These are phyloP conservation scores for Epichloe scottii DNA, from an alignment of 2,329 filamentous ascomycete species.

Conservation along the genomic window DNA sequence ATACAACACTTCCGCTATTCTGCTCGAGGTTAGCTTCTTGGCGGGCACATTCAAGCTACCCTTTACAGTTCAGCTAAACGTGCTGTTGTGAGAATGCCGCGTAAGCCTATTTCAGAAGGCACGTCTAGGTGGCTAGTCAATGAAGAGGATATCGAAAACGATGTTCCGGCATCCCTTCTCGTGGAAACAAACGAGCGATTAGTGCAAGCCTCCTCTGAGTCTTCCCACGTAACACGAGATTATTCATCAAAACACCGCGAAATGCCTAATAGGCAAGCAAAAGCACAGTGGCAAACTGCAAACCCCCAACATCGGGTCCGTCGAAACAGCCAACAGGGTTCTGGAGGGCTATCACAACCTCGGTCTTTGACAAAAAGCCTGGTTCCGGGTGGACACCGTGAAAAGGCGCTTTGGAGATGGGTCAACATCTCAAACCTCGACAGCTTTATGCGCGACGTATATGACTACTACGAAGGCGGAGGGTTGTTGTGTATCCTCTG, in stretches of 20 bases:
- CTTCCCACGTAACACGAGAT: not conserved
- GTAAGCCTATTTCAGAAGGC: not conserved
- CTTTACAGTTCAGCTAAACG: constrained; percentile 23
- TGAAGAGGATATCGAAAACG: constrained; percentile 43
- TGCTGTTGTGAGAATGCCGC: constrained; percentile 4
- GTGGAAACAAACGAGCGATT: constrained; percentile 35
- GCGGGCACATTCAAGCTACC: constrained; percentile 34
- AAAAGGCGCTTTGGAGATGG: constrained; percentile 85
- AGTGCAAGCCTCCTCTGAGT: not conserved
- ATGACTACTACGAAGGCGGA: constrained; percentile 72
- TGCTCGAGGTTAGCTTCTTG: constrained; percentile 32
- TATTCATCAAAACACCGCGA: not conserved
- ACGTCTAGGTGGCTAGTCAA: constrained; percentile 15
- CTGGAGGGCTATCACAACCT: constrained; percentile 10
- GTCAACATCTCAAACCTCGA: constrained; percentile 84
- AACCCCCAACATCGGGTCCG: constrained; percentile 41
- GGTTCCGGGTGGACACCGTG: constrained; percentile 31
- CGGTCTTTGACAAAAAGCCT: constrained; percentile 17
- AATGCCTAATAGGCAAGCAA: constrained; percentile 15
- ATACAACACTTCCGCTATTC: constrained; percentile 38
- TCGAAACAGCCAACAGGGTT: constrained; percentile 19
- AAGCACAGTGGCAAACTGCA: constrained; percentile 42
- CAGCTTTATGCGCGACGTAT: constrained; percentile 73
- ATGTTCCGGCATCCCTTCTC: constrained; percentile 51
- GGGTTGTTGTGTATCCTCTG: constrained; percentile 78